Evolutionary conservation across 257 asterid species (phyloP).

Genomic region (Nicotiana tabacum): DNA sequence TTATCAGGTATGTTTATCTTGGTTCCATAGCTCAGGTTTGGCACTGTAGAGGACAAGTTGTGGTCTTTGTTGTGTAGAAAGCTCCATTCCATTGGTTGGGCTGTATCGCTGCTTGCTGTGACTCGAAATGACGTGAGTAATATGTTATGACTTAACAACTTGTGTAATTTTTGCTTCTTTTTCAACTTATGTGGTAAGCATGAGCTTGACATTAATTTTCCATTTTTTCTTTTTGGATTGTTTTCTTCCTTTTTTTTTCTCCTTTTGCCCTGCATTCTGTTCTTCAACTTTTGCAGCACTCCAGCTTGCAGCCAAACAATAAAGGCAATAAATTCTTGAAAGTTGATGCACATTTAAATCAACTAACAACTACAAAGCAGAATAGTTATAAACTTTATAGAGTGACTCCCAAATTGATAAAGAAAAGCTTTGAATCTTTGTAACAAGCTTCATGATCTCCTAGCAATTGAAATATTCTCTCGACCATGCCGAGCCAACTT

Average conservation of each 20-base stretch:
- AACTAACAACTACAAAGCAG: not conserved
- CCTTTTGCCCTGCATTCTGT: not conserved
- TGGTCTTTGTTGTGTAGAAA: constrained; percentile 50
- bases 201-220: not conserved
- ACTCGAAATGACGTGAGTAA: constrained; percentile 65
- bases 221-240: not conserved
- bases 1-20: constrained; percentile 33
- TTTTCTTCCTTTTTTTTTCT: not conserved
- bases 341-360: not conserved
- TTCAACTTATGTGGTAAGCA: not conserved
- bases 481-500: not conserved
- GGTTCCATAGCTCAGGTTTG: constrained; percentile 96
- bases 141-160: not conserved
- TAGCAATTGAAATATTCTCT: not conserved
- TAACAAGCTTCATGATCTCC: not conserved
- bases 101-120: constrained; percentile 48
- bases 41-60: constrained; percentile 71
- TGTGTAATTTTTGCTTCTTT: not conserved
- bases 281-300: not conserved
- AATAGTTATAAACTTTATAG: not conserved
- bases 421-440: not conserved
- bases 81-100: constrained; percentile 78
- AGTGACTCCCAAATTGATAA: not conserved
- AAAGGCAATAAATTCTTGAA: not conserved
- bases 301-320: not conserved